Evolutionary conservation across 352 stramenopile genomes (phyloP).

Genomic region (Globisporangium emineosum): DNA sequence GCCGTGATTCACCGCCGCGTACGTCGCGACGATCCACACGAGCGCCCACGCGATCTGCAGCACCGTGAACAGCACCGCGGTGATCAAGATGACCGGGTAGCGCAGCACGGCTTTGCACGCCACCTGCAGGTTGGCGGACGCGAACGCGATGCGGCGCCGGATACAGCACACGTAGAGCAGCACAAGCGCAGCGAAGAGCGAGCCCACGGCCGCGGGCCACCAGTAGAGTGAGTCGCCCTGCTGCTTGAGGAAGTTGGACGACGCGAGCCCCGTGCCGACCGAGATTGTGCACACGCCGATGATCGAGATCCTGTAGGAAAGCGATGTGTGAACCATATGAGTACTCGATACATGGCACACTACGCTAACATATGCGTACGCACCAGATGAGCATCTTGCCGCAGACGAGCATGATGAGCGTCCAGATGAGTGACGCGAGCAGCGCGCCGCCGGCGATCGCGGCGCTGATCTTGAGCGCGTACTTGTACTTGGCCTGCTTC

Average conservation of each 20-base stretch:
- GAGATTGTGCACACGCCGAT: slow-evolving; percentile 38
- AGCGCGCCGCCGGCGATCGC: slow-evolving; percentile 39
- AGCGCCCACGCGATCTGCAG: slow-evolving; percentile 71
- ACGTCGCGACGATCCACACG: slow-evolving; percentile 72
- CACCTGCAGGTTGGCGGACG: slow-evolving; percentile 78
- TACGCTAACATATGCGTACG: background rate
- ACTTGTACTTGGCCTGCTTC: slow-evolving; percentile 57
- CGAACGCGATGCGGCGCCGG: slow-evolving; percentile 61
- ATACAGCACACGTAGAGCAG: slow-evolving; percentile 59
- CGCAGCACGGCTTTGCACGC: slow-evolving; percentile 70
- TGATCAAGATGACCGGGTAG: slow-evolving; percentile 68
- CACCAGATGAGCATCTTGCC: slow-evolving; percentile 66
- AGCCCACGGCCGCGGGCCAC: slow-evolving; percentile 41
- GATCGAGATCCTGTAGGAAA: slow-evolving; percentile 39
- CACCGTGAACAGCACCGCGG: slow-evolving; percentile 67
- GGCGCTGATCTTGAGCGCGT: slow-evolving; percentile 44
- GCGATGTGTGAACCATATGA: no score
- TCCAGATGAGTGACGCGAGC: slow-evolving; percentile 45
- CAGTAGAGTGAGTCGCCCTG: slow-evolving; percentile 40
- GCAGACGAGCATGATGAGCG: slow-evolving; percentile 45
- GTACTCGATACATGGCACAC: no score
- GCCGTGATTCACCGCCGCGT: slow-evolving; percentile 53
- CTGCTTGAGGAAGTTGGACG: slow-evolving; percentile 39
- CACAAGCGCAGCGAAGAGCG: slow-evolving; percentile 42
- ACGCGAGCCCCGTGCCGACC: slow-evolving; percentile 32